A percentile compares a stretch with the other conserved stretches of the same genome.
These are phyloP conservation scores for Microascus cirrosus DNA, from an alignment of 2,329 filamentous ascomycete species.

Conservation along the genomic window DNA sequence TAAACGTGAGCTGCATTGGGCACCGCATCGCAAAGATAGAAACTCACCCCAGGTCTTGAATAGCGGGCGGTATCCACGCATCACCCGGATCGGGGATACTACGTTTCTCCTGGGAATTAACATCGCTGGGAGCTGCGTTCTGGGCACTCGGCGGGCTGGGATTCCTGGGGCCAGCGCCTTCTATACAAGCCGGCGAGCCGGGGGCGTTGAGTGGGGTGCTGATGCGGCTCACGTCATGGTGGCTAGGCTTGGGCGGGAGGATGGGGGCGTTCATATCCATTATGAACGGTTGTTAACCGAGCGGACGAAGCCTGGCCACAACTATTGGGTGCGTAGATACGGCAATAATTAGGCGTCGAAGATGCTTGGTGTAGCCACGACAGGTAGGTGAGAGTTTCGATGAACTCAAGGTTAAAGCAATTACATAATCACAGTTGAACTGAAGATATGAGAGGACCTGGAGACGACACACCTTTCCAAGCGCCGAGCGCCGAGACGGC, in stretches of 20 bases:
- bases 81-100: conserved; percentile 44
- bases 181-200: conserved; percentile 10
- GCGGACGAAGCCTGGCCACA: neutral
- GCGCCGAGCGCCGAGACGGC: neutral
- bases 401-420: neutral
- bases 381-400: no score
- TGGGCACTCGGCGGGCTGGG: neutral
- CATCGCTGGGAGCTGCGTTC: neutral
- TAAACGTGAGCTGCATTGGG: conserved; percentile 6
- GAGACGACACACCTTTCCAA: neutral
- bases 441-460: no score
- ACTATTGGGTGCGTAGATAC: neutral
- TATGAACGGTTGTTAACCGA: neutral
- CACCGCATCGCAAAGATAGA: conserved; percentile 7
- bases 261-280: conserved; percentile 41
- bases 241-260: conserved; percentile 61
- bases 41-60: conserved; percentile 73
- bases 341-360: neutral
- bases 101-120: neutral
- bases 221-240: conserved; percentile 56
- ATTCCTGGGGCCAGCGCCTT: neutral
- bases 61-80: conserved; percentile 65
- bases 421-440: neutral
- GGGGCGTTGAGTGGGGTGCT: conserved; percentile 42
- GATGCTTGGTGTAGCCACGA: neutral